Base-by-base conservation (phyloP, 495 filamentous ascomycete species). In the Neurospora africana region DNA sequence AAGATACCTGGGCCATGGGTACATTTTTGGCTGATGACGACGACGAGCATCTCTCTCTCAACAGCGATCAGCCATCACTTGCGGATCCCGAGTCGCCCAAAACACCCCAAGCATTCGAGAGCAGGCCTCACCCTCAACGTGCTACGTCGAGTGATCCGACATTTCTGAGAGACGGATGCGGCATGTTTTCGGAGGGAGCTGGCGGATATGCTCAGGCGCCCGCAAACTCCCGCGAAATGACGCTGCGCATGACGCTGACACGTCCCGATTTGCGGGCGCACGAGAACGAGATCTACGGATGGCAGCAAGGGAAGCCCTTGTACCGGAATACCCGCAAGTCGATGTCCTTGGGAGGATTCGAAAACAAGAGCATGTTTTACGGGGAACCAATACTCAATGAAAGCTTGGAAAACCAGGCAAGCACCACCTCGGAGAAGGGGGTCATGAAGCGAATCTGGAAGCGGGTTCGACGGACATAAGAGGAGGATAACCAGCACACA, bases 241-340 rank as follows among this genome's bases (percentile, higher is more conserved):
- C 94, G 17, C 81, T 98, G 58, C 91, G 92, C 40, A 96, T 98
- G 93, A 97, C 95, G 7, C 86, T 97, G 69, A 98, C 95, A 27
- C 86, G 93, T 68, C 93, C 94, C 0, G 95, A 97, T 77, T 86
- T 97, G 69, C 88, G 92, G 53, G 88, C 88, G 2, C 83, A 88
- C 71, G 92, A 91, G 77, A 87, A 86, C 35, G 84, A 86, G 75
- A 82, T 87, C 40, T 91, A 87, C 74, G 84, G 89, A 17, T 89
- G 86, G 83, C 85, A 85, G 67, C 75, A 77, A 38, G 36, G 36
- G 36, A 81, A 83, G 70, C 73, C 78, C 9, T 68, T 72, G 19
- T 78, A 79, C 44, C 77, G 78, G 38, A 78, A 81, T n/a, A 76
- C 76, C 35, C 47, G 37, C 71, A 43, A 65, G 53, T 74, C 74